These are phyloP conservation scores for Westerdykella ornata DNA, from an alignment of 2,329 filamentous ascomycete genomes.

Conservation along the genomic window DNA sequence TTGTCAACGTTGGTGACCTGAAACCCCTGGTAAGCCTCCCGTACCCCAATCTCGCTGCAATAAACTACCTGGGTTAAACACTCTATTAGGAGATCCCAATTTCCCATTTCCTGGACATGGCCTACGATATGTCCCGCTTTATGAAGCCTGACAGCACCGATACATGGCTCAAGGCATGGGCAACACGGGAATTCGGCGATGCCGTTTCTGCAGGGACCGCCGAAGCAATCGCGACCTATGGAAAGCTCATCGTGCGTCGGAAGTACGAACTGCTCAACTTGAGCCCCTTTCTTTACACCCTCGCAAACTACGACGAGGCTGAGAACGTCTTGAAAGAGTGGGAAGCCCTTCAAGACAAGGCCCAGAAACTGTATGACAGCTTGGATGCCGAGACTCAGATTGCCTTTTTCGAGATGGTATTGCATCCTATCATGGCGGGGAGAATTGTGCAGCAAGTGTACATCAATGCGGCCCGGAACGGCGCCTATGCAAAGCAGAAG, in stretches of 20 bases:
- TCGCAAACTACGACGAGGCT: conserved; percentile 55
- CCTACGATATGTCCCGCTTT: conserved; percentile 54
- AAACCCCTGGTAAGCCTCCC: conserved; percentile 46
- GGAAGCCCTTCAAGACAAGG: conserved; percentile 45
- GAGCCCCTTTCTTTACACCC: conserved; percentile 47
- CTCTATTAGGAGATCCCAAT: conserved; percentile 51
- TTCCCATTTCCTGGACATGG: conserved; percentile 58
- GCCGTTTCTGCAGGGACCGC: conserved; percentile 43
- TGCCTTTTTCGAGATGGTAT: conserved; percentile 55
- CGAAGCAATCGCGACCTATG: conserved; percentile 49
- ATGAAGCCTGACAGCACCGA: conserved; percentile 37
- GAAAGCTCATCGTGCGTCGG: conserved; percentile 47
- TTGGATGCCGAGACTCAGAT: conserved; percentile 46
- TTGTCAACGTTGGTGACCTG: conserved; percentile 59
- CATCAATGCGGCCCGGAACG: conserved; percentile 18
- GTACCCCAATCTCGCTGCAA: background rate
- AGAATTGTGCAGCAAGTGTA: conserved; percentile 44
- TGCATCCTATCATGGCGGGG: conserved; percentile 52
- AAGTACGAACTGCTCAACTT: conserved; percentile 55
- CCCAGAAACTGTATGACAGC: conserved; percentile 49
- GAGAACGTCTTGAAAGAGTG: conserved; percentile 50
- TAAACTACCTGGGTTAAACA: background rate
- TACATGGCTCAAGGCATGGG: conserved; percentile 53
- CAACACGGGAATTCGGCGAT: conserved; percentile 50
- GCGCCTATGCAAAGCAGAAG: conserved; percentile 19